Percentiles rank a stretch among this genome's conserved stretches.
Conservation (phyloP, 805 yeast species). For the Ogataea siamensis region DNA sequence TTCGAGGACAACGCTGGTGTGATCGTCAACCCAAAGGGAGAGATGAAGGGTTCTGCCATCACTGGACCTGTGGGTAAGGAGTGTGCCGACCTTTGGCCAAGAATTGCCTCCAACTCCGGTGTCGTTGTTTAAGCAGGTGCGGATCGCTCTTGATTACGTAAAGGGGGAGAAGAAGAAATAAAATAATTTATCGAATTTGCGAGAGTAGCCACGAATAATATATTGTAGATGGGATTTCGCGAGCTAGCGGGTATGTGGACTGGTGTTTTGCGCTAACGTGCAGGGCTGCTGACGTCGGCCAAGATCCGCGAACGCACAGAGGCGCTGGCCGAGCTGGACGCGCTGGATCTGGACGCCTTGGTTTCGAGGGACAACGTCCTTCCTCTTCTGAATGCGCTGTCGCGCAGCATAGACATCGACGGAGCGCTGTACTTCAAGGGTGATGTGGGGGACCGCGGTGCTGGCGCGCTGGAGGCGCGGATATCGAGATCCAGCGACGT, state of each 20-base stretch:
- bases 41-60: constrained; percentile 99
- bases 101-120: constrained; percentile 99
- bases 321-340: constrained; percentile 42
- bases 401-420: constrained; percentile 24
- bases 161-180: constrained; percentile 12
- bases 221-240: neutral
- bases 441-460: constrained; percentile 17
- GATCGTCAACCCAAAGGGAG: constrained; percentile 99
- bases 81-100: constrained; percentile 99
- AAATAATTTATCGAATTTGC: constrained; percentile 11
- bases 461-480: constrained; percentile 19
- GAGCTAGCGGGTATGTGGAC: neutral
- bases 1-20: constrained; percentile 99
- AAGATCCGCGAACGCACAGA: constrained; percentile 56
- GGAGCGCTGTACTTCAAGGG: constrained; percentile 23
- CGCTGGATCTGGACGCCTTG: constrained; percentile 23
- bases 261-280: neutral
- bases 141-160: constrained; percentile 20
- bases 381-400: constrained; percentile 20
- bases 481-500: constrained; percentile 25
- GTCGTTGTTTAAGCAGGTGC: constrained; percentile 82
- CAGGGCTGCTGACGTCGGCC: constrained; percentile 41
- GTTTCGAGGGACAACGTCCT: neutral
- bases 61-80: constrained; percentile 99
- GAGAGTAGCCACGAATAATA: neutral